phyloP scores from a whole-genome alignment of 2,329 filamentous ascomycete genomes.

The Calonectria montana region DNA sequence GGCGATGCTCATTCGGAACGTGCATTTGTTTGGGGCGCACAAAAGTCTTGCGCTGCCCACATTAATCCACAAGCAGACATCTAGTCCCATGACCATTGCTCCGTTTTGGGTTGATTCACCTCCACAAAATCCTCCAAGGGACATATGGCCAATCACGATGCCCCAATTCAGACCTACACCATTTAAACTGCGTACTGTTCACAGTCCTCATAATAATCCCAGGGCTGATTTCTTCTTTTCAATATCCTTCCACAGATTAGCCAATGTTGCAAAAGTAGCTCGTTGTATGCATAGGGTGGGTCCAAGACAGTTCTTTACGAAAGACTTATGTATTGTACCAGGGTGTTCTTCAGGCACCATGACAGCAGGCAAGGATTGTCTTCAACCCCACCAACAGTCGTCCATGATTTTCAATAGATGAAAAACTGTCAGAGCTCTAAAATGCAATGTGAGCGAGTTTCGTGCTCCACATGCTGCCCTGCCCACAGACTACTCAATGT shows the following conservation, averaged over 20 bases:
- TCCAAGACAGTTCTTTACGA: not conserved
- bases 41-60: not conserved
- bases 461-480: not conserved
- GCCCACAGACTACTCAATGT: not conserved
- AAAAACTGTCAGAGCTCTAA: not conserved
- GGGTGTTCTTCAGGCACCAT: not conserved
- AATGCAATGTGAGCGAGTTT: not conserved
- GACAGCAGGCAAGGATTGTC: not conserved
- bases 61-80: not conserved
- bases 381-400: conserved; percentile 20
- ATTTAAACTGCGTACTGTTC: not conserved
- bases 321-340: not conserved
- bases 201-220: not conserved
- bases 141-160: not conserved
- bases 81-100: conserved; percentile 9
- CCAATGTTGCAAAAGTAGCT: not conserved
- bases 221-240: too few relatives aligned
- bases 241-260: not conserved
- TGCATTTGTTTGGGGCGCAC: not conserved
- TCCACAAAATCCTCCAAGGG: not conserved
- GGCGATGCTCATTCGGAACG: not conserved
- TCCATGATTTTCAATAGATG: conserved; percentile 16
- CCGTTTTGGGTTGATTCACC: not conserved
- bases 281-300: not conserved
- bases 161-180: not conserved